phyloP scores from a whole-genome alignment of 2,329 filamentous ascomycete genomes.

The Ascochyta viciae-villosae region DNA sequence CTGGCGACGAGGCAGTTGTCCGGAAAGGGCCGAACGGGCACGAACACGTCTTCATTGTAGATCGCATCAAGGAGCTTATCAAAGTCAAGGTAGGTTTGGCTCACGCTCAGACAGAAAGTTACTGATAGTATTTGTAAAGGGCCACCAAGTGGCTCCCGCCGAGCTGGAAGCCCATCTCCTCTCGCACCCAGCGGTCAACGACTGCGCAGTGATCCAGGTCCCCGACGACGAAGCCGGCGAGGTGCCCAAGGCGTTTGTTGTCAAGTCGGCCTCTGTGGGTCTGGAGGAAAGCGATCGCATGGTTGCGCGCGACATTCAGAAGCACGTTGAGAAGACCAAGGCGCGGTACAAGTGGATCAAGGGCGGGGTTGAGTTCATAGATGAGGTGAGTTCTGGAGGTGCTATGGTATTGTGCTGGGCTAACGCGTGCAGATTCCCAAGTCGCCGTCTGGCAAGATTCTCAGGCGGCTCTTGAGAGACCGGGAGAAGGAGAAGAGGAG shows the following conservation, averaged over 20 bases:
- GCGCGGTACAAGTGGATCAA: conserved; percentile 68
- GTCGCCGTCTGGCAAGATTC: conserved; percentile 68
- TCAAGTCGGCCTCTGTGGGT: conserved; percentile 62
- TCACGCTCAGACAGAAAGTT: no score
- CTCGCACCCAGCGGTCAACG: conserved; percentile 75
- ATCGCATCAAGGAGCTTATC: conserved; percentile 80
- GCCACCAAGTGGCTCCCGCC: conserved; percentile 81
- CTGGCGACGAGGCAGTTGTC: conserved; percentile 73
- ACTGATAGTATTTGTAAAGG: conserved; percentile 55
- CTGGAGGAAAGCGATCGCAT: conserved; percentile 59
- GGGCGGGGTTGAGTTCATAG: conserved; percentile 62
- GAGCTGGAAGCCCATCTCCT: conserved; percentile 84
- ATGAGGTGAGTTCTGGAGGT: conserved; percentile 20
- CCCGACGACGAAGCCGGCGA: conserved; percentile 69
- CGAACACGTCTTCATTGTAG: conserved; percentile 85
- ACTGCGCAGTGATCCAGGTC: conserved; percentile 79
- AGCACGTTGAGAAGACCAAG: conserved; percentile 67
- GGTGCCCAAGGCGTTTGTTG: conserved; percentile 69
- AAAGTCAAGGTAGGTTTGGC: conserved; percentile 70
- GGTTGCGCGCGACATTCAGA: conserved; percentile 60
- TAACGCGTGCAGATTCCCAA: conserved; percentile 60
- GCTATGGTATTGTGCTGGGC: conserved; percentile 36
- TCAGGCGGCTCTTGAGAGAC: conserved; percentile 72
- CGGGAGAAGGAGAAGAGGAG: conserved; percentile 73
- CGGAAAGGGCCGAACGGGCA: conserved; percentile 65